Evolutionary conservation across 1,139 yeast species (phyloP), one percentile per base, ranked within the genome.

Genomic region (Hanseniaspora gamundiae): DNA sequence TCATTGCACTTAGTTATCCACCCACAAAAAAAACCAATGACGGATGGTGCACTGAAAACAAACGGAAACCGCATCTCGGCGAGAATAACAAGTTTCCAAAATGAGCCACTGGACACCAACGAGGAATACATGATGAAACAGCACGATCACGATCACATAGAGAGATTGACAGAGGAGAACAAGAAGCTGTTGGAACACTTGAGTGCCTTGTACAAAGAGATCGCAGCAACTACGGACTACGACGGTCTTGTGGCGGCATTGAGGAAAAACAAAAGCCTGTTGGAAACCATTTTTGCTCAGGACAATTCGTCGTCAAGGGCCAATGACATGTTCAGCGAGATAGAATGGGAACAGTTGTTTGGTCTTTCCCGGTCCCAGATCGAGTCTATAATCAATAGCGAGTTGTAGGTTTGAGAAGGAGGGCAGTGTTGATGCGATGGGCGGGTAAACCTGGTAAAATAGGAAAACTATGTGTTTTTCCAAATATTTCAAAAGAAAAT

Each of bases 211-310:
- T 57, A 57, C 44, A 43, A 48, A 35, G 53, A 54, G 42, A 40
- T 59, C 29, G 58, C 54, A 42, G 53, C 54, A 44, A 55, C 59
- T 9, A 48, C 53, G 36, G 57, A 57, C 47, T 54, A 56, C 46
- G 59, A 58, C 45, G 63, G 58, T 48, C 52, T 59, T 36, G 51
- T 52, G 8, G 59, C 57, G 44, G 51, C 53, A 24, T 43, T 59
- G 43, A 47, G 49, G 51, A 52, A 54, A 39, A 54, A 52, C 46
- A 47, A 49, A 35, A 39, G 46, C 17, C 43, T 58, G 42, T 49
- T 59, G 45, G 20, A 36, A 14, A 13, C 29, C 19, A 36, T 36
- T 6, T 36, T 36, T 36, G 39, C 29, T 22, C 29, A 36, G 22
- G 39, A 36, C 28, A 36, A 22, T 14, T 5, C 21, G 5, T 5